Percentiles rank a stretch among this genome's conserved stretches.
Conservation (phyloP, 805 yeast genomes). For the Debaryomyces maramus region DNA sequence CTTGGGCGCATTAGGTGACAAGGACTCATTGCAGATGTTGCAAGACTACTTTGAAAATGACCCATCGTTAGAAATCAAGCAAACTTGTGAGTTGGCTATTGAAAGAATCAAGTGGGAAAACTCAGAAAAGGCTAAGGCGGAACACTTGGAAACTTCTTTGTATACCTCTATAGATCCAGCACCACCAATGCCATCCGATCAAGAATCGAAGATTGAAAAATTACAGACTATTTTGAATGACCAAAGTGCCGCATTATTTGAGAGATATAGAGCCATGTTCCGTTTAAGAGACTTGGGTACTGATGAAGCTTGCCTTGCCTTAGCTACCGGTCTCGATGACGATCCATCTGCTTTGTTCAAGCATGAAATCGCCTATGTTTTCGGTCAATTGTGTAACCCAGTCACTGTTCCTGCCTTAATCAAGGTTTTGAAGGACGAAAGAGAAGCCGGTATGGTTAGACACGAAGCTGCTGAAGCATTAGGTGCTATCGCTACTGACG, state of each 20-base stretch:
- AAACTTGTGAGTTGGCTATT: conserved; percentile 96
- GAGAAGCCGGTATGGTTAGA: conserved; percentile 97
- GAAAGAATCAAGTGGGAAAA: conserved; percentile 93
- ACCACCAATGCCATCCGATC: conserved; percentile 80
- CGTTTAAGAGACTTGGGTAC: conserved; percentile 93
- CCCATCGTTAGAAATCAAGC: conserved; percentile 84
- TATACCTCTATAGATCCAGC: conserved; percentile 96
- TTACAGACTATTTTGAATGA: conserved; percentile 71
- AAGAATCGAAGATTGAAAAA: conserved; percentile 58
- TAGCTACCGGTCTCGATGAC: conserved; percentile 76
- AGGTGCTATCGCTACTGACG: conserved; percentile 95
- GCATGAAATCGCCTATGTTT: conserved; percentile 97
- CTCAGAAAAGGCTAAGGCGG: conserved; percentile 63
- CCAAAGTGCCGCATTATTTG: conserved; percentile 76
- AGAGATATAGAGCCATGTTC: conserved; percentile 98
- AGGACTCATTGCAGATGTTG: conserved; percentile 65
- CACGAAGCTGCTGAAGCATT: conserved; percentile 99
- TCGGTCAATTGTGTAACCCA: conserved; percentile 95
- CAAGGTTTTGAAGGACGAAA: conserved; percentile 71
- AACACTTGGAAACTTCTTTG: conserved; percentile 69
- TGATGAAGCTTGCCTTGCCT: conserved; percentile 88
- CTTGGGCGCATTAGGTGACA: conserved; percentile 90
- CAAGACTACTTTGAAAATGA: conserved; percentile 66
- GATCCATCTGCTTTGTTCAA: conserved; percentile 93
- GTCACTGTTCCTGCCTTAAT: conserved; percentile 85